Base-by-base conservation (phyloP, 2,329 filamentous ascomycete genomes). In the Fusarium setosum region DNA sequence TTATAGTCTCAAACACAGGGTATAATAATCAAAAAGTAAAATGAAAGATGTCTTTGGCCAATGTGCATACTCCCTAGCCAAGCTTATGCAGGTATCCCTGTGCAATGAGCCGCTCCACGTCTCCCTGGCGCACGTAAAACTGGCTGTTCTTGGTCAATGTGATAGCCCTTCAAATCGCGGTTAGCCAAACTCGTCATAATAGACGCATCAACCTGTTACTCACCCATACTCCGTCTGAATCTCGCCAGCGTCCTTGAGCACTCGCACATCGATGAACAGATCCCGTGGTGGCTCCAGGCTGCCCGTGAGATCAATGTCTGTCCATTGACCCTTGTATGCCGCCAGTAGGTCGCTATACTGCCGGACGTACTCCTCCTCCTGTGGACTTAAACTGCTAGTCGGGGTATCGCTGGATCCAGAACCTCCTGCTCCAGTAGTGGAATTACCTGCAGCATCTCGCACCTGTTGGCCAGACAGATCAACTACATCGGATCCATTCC, bases 161-260 rank as follows among this genome's bases (percentile, higher is more conserved):
- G 72, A 99, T 97, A 12, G 94, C 92, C 15, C 94, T 97, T 70
- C 67, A 75, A n/a, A 35, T 11, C 12, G 23, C 24, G 23, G 60
- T 75, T 35, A 76, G 72, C 48, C 31, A 20, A 41, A 20, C 35
- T 31, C 18, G 15, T 44, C 51, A 45, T 29, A 31, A 18, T 31
- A 21, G 15, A 13, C 17, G 50, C n/a, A 50, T 29, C 31, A 17
- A 18, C 35, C 18, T 41, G 11, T 26, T 18, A 82, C 90, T 78
- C 84, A 97, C 92, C 96, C 96, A 75, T 99, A 99, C 83, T 99
- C 96, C 0, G 96, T 99, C 81, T 99, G 95, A 67, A 99, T 97
- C 82, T 99, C 96, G 5, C 96, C 96, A 2, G 95, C 96, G 81
- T 99, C 96, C 77, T 96, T 97, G 66, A 99, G 81, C 47, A 99